These are phyloP conservation scores for Penicillium alfredii DNA, from an alignment of 495 filamentous ascomycete species.

Conservation along the genomic window DNA sequence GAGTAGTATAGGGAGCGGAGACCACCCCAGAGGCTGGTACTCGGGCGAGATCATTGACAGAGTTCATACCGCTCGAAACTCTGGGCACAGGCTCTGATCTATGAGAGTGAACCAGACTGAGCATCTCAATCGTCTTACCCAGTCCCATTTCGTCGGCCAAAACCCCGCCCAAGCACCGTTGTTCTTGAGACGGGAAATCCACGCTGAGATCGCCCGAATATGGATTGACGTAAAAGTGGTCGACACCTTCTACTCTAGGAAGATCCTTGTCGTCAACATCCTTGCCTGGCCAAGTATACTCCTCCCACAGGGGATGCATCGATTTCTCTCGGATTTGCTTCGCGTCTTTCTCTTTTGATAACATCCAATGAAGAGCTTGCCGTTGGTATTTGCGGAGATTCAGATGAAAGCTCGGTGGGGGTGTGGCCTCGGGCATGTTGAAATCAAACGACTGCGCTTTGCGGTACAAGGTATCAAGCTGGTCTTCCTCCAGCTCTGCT, in stretches of 20 bases:
- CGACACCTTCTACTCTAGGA: conserved; percentile 53
- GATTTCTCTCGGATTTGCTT: conserved; percentile 60
- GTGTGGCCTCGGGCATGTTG: conserved; percentile 76
- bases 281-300: conserved; percentile 83
- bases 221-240: conserved; percentile 87
- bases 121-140: conserved; percentile 97
- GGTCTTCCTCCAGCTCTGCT: conserved; percentile 88
- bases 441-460: conserved; percentile 98
- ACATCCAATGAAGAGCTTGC: conserved; percentile 93
- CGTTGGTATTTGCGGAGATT: conserved; percentile 88
- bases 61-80: conserved; percentile 24
- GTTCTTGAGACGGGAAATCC: conserved; percentile 86
- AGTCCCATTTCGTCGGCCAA: conserved; percentile 89
- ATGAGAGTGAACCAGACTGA: conserved; percentile 85
- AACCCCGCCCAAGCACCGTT: conserved; percentile 89
- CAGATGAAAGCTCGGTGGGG: conserved; percentile 74
- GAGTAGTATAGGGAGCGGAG: conserved; percentile 77
- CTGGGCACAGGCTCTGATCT: conserved; percentile 49
- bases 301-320: conserved; percentile 98
- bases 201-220: conserved; percentile 95
- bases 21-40: conserved; percentile 53
- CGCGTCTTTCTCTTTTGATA: conserved; percentile 82
- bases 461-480: conserved; percentile 87
- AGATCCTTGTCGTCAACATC: conserved; percentile 79
- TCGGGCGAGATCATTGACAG: conserved; percentile 52